Base-by-base conservation (phyloP, 768 basidiomycete genomes). In the Gautieria morchelliformis region DNA sequence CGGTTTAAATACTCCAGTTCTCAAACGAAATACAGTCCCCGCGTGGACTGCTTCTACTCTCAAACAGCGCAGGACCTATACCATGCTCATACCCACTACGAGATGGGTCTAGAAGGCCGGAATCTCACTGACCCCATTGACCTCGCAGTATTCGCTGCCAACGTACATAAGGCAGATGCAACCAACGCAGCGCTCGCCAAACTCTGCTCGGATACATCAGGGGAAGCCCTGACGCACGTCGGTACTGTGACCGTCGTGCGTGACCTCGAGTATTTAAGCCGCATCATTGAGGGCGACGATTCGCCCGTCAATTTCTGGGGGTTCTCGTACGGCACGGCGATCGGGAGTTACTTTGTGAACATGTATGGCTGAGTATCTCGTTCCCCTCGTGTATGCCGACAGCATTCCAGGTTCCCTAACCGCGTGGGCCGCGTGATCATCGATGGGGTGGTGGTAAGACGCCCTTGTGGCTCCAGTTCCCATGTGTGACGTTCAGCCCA, bases 261-360 rank as follows among this genome's bases (percentile, higher is more conserved):
- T 12, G 70, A 71, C 53, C 61, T 71, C 10, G 68, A 69, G 53
- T 64, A 60, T 51, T 61, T 70, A n/a, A 63, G 63, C n/a, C 55
- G 56, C 6, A 54, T 59, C 1, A 37, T 71, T 5, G 68, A 69
- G 14, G 69, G 70, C 11, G 58, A 64, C 11, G 63, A 67, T 30
- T 59, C 63, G 5, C 52, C 65, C 9, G 67, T 66, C 15, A 70
- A 71, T 50, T 69, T 65, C 61, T 67, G 59, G 42, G 70, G 70
- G 11, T 61, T 62, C 33, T 69, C 68, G 1, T 71, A 71, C 53
- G 70, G 70, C 1, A 63, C 69, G 4, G 63, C 64, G 37, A 58
- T 70, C 4, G 68, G 69, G 24, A 66, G 64, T 42, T 70, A 69
- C 50, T 59, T 71, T 5, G 70, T 68, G 1, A 70, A 70, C 41